These are phyloP conservation scores for Lenwebbia sp. DNA, from an alignment of 345 rosid species.

Conservation along the genomic window DNA sequence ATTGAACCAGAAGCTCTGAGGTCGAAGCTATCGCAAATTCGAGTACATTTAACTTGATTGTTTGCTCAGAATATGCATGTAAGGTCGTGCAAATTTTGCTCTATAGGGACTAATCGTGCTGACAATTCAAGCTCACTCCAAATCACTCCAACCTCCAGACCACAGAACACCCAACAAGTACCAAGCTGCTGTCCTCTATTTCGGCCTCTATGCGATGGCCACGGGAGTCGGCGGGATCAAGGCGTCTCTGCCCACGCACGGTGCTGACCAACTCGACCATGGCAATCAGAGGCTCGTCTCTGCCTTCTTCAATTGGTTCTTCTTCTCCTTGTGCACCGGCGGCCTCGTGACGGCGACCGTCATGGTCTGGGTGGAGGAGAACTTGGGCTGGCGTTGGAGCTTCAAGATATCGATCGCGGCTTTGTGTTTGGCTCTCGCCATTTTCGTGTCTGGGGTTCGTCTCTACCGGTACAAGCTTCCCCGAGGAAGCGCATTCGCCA, in stretches of 20 bases:
- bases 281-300: slow-evolving; percentile 21
- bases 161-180: slow-evolving; percentile 10
- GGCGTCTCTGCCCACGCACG: slow-evolving; percentile 50
- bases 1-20: background rate
- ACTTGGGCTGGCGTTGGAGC: slow-evolving; percentile 41
- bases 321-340: slow-evolving; percentile 37
- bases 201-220: slow-evolving; percentile 41
- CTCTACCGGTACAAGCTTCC: slow-evolving; percentile 32
- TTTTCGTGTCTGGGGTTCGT: slow-evolving; percentile 35
- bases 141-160: slow-evolving; percentile 21
- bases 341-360: slow-evolving; percentile 36
- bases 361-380: slow-evolving; percentile 59
- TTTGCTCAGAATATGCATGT: background rate
- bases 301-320: slow-evolving; percentile 51
- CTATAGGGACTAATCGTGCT: slow-evolving; percentile 38
- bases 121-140: slow-evolving; percentile 38
- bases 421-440: slow-evolving; percentile 16
- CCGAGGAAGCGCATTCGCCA: slow-evolving; percentile 35
- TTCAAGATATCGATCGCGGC: slow-evolving; percentile 17
- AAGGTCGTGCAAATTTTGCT: background rate
- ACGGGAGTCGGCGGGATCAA: slow-evolving; percentile 51
- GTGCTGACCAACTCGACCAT: slow-evolving; percentile 52
- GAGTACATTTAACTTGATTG: background rate
- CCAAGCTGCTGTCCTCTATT: slow-evolving; percentile 31
- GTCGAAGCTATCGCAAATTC: background rate